phyloP scores from a whole-genome alignment of 495 filamentous ascomycete species.

The Astrothelium macrocarpum region DNA sequence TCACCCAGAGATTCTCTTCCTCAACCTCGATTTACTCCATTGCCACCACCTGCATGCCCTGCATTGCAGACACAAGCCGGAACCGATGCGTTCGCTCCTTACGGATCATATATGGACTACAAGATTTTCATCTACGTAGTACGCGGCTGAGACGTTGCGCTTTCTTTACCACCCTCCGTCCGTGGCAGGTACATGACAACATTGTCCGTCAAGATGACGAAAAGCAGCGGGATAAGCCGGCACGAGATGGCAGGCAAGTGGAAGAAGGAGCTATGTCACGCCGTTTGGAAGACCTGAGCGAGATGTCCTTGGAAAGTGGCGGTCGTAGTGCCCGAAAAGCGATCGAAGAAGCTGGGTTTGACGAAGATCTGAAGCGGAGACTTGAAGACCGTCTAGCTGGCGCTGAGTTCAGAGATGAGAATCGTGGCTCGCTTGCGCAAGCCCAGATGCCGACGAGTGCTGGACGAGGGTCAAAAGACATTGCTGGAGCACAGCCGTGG shows the following conservation, averaged over 20 bases:
- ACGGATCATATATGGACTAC: constrained; percentile 18
- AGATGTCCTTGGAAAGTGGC: constrained; percentile 63
- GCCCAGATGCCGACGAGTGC: constrained; percentile 52
- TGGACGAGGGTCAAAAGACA: constrained; percentile 60
- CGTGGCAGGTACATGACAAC: background rate
- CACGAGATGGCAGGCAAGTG: background rate
- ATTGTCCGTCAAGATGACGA: constrained; percentile 8
- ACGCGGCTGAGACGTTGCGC: background rate
- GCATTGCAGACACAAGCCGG: background rate
- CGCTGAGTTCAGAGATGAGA: constrained; percentile 57
- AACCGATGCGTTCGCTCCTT: constrained; percentile 26
- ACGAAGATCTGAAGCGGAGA: constrained; percentile 66
- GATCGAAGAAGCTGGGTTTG: constrained; percentile 79
- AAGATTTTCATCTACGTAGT: constrained; percentile 8
- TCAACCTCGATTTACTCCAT: background rate
- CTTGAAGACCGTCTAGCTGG: constrained; percentile 65
- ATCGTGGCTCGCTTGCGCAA: constrained; percentile 61
- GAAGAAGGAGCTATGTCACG: constrained; percentile 56
- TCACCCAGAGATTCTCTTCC: background rate
- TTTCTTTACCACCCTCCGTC: background rate
- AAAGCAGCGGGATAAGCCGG: background rate
- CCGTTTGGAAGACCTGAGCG: constrained; percentile 67
- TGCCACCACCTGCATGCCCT: background rate
- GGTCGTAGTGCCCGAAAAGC: constrained; percentile 61
- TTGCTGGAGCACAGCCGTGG: constrained; percentile 67